A percentile compares a stretch with the other conserved stretches of the same genome.
phyloP scores from a whole-genome alignment of 768 basidiomycete species.

The Tephrocybe sp. region DNA sequence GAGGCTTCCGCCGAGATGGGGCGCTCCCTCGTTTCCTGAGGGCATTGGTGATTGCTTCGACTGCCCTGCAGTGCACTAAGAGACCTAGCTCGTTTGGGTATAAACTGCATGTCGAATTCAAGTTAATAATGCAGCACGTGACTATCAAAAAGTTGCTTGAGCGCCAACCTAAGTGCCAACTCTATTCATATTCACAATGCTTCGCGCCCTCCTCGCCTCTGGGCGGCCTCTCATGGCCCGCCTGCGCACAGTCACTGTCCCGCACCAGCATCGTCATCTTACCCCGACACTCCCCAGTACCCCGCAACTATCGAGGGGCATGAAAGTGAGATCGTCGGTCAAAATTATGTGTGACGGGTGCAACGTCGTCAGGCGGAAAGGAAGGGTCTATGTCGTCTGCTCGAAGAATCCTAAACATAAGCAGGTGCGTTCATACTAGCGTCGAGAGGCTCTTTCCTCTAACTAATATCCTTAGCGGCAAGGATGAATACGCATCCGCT shows the following conservation, averaged over 20 bases:
- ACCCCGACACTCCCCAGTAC: conserved; percentile 21
- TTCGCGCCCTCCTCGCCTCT: conserved; percentile 64
- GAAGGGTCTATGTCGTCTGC: conserved; percentile 90
- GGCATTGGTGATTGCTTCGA: conserved; percentile 21
- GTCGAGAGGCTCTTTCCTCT: background rate
- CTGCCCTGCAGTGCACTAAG: conserved; percentile 9
- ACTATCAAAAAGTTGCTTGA: conserved; percentile 1
- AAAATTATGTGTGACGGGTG: conserved; percentile 96
- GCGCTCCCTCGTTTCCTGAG: conserved; percentile 24
- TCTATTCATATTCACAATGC: conserved; percentile 44
- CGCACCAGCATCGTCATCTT: conserved; percentile 30
- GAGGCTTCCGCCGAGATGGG: conserved; percentile 45
- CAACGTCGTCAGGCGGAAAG: conserved; percentile 84
- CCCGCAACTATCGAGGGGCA: conserved; percentile 62
- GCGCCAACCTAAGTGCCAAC: background rate
- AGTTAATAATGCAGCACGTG: conserved; percentile 9
- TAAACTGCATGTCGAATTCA: background rate
- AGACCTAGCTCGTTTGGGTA: background rate
- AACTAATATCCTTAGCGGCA: conserved; percentile 52
- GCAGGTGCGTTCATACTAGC: conserved; percentile 59
- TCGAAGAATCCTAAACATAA: conserved; percentile 96
- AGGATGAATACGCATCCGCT: conserved; percentile 39
- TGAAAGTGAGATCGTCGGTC: conserved; percentile 96
- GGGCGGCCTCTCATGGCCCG: conserved; percentile 63
- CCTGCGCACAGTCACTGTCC: conserved; percentile 36